Evolutionary conservation across 2,329 filamentous ascomycete species (phyloP).

Genomic region (Gyromitra esculenta): DNA sequence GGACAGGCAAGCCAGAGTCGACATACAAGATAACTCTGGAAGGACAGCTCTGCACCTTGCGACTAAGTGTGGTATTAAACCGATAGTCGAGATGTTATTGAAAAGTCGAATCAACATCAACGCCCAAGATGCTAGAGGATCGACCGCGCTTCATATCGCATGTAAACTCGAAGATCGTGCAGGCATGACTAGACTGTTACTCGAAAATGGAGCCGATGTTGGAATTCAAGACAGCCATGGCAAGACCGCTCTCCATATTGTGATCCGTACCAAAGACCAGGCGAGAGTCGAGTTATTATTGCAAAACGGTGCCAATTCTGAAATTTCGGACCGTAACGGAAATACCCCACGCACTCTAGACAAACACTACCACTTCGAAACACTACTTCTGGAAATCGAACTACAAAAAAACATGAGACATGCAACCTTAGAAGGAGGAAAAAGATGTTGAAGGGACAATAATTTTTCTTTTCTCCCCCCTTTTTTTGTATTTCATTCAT

Average conservation of each 20-base stretch:
- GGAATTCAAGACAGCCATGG: slow-evolving; percentile 19
- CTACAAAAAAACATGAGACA: neutral
- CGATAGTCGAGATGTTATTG: slow-evolving; percentile 13
- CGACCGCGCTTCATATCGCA: slow-evolving; percentile 29
- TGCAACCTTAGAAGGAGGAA: neutral
- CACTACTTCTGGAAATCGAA: slow-evolving; percentile 6
- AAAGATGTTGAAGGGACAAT: neutral
- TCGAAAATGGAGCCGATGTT: slow-evolving; percentile 13
- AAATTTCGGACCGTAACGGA: slow-evolving; percentile 18
- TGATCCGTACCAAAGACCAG: slow-evolving; percentile 10
- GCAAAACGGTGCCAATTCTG: slow-evolving; percentile 3
- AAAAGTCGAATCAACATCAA: slow-evolving; percentile 8
- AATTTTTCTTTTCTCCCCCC: neutral
- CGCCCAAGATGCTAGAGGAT: slow-evolving; percentile 18
- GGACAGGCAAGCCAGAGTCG: neutral
- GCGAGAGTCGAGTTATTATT: slow-evolving; percentile 14
- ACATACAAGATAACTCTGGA: neutral
- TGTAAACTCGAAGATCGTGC: slow-evolving; percentile 7
- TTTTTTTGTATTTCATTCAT: neutral
- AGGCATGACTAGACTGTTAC: slow-evolving; percentile 4
- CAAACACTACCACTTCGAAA: slow-evolving; percentile 23
- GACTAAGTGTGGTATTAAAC: neutral
- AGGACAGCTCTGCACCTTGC: slow-evolving; percentile 29
- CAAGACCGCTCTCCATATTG: slow-evolving; percentile 16
- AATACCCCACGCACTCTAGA: slow-evolving; percentile 18